Evolutionary conservation across 164 flowering plant genomes (phyloP), one percentile per base, ranked within the genome.

Genomic region (Magnolia kwangsiensis): DNA sequence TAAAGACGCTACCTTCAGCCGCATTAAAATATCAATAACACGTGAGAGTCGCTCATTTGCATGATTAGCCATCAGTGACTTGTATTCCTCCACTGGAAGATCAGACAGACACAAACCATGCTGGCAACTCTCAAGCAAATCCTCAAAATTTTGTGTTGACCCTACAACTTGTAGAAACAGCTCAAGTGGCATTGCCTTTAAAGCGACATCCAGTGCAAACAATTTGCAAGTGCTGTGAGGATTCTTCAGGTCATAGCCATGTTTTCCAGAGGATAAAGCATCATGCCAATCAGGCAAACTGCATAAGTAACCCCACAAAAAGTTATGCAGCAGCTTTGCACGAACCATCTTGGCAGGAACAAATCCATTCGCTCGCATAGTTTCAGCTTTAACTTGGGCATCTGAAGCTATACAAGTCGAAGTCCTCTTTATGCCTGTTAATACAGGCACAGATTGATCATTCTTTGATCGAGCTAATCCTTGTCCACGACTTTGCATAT

Each of bases 301-400:
- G 77, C 81, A 81, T 23, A 94, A 58, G 73, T 86, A 85, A 73
- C 78, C 82, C 98, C 98, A 96, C 7, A 96, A 80, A 82, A 88
- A 96, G 68, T 77, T 76, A 76, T 96, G 99, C 69, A 96, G 86
- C 78, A 96, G 83, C 89, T 88, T 92, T 63, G 89, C 91, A 71
- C 99, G 89, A 72, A 91, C 88, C 98, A 96, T 94, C 85, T 92
- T 94, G 74, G 96, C 92, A 77, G 85, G 70, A 59, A 96, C 87
- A 84, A 86, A 96, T 6, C 98, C 99, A 88, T 92, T 92, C 67
- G 91, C 82, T 66, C 89, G 93, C 97, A 88, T 91, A 50, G 88
- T 82, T 81, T 90, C 98, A 51, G 84, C 81, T 80, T 63, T 82
- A 67, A 69, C 80, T 73, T 83, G 87, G n/a, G 20, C 45, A 72